These are phyloP conservation scores for Leishmania arabica DNA, from an alignment of 208 protist species.

Conservation along the genomic window DNA sequence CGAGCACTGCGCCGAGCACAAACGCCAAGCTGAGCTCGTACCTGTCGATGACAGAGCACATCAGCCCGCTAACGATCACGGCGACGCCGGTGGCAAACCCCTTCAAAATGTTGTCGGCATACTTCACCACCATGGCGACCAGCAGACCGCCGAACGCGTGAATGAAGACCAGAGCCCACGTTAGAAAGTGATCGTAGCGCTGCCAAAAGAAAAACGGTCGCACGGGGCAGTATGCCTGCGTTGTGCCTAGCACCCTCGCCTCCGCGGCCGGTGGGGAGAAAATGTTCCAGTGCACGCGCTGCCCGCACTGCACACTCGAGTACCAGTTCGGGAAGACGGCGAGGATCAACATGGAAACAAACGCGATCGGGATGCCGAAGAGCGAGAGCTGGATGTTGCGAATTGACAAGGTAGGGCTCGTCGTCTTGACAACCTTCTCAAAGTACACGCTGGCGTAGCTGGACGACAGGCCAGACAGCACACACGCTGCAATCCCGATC, in stretches of 20 bases:
- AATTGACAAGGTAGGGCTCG: constrained; percentile 61
- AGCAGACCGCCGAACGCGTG: constrained; percentile 82
- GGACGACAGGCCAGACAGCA: constrained; percentile 67
- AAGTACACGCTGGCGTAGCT: constrained; percentile 87
- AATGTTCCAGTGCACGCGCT: constrained; percentile 41
- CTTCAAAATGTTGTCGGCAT: constrained; percentile 90
- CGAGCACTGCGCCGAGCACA: constrained; percentile 50
- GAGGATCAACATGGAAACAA: constrained; percentile 58
- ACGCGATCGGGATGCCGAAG: constrained; percentile 72
- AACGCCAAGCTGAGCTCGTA: constrained; percentile 45
- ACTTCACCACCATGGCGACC: constrained; percentile 80
- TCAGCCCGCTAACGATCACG: constrained; percentile 69
- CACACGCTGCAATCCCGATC: constrained; percentile 55
- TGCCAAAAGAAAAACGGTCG: constrained; percentile 69
- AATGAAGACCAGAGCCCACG: constrained; percentile 66
- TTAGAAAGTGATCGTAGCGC: constrained; percentile 53
- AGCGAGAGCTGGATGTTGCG: constrained; percentile 85
- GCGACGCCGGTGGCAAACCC: constrained; percentile 83
- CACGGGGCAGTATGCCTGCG: constrained; percentile 18
- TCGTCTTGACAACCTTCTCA: constrained; percentile 83
- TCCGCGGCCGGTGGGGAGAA: constrained; percentile 12
- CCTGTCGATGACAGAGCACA: constrained; percentile 61
- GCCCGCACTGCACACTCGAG: constrained; percentile 15
- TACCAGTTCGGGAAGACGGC: constrained; percentile 58
- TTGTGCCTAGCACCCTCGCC: background rate